phyloP scores from a whole-genome alignment of 2,329 filamentous ascomycete species.

The Stagonosporopsis vannaccii region DNA sequence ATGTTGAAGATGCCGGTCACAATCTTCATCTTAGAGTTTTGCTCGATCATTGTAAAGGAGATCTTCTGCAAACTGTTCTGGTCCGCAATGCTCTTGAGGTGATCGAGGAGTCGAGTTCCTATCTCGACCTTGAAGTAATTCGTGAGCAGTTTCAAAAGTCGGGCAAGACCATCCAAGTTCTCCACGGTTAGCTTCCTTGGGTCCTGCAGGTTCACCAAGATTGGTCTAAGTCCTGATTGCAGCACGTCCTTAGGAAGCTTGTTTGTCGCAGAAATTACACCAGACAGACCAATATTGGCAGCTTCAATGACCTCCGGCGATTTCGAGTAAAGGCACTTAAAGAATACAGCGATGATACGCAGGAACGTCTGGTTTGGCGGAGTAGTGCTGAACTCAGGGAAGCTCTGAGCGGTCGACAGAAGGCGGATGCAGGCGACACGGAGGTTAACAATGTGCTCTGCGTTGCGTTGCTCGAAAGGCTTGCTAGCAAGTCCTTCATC shows the following conservation, averaged over 20 bases:
- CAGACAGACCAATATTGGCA: conserved; percentile 87
- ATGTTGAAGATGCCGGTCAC: conserved; percentile 95
- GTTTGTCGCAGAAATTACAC: conserved; percentile 84
- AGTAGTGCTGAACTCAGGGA: conserved; percentile 86
- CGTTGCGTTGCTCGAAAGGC: conserved; percentile 91
- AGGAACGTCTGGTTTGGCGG: conserved; percentile 68
- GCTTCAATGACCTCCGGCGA: conserved; percentile 92
- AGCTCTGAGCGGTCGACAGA: conserved; percentile 89
- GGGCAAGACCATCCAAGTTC: conserved; percentile 88
- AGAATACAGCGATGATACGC: conserved; percentile 89
- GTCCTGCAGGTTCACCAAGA: conserved; percentile 96
- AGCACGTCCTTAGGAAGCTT: conserved; percentile 95
- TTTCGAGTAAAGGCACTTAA: conserved; percentile 95
- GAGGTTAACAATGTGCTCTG: conserved; percentile 89
- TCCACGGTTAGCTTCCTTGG: conserved; percentile 87
- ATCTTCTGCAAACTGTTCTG: conserved; percentile 81
- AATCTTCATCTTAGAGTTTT: conserved; percentile 91
- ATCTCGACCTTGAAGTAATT: conserved; percentile 99
- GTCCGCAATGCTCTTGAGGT: conserved; percentile 90
- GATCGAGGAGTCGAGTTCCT: conserved; percentile 87
- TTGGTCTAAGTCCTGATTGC: conserved; percentile 90
- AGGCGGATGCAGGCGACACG: conserved; percentile 93
- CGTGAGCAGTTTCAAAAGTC: conserved; percentile 87
- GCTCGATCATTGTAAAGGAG: conserved; percentile 93
- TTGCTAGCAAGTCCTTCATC: conserved; percentile 88